Conservation (phyloP, 805 yeast genomes). For the Metschnikowia peoriensis region DNA sequence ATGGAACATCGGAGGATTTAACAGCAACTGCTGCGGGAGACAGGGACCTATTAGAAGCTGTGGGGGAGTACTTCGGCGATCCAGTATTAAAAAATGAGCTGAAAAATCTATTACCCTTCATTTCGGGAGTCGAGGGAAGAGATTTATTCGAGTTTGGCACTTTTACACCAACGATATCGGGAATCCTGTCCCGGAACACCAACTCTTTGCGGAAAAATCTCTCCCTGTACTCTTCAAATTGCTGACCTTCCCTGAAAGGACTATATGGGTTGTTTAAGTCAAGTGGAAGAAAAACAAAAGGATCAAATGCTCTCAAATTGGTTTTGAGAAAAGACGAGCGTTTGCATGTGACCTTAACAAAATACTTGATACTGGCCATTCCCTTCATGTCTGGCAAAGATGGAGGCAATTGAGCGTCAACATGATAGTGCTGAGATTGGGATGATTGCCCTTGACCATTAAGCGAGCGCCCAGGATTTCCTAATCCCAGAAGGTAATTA, state of each 20-base stretch:
- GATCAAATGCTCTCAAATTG: conserved; percentile 47
- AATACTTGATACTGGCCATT: conserved; percentile 47
- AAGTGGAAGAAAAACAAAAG: conserved; percentile 54
- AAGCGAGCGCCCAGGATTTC: not conserved
- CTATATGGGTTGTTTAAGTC: conserved; percentile 31
- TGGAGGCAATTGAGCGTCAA: conserved; percentile 16
- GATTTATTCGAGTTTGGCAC: conserved; percentile 3
- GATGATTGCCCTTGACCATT: not conserved
- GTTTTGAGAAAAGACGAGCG: conserved; percentile 47
- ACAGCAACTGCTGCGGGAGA: not conserved
- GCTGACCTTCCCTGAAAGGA: conserved; percentile 17
- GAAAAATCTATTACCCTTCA: conserved; percentile 9
- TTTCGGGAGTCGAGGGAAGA: conserved; percentile 9
- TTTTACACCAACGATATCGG: conserved; percentile 18
- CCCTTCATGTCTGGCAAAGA: conserved; percentile 14
- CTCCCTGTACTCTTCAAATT: conserved; percentile 34
- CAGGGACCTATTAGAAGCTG: conserved; percentile 1
- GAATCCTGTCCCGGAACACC: conserved; percentile 27
- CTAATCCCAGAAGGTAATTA: conserved; percentile 1
- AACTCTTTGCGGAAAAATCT: conserved; percentile 47
- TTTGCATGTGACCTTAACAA: conserved; percentile 60
- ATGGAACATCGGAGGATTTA: conserved; percentile 30
- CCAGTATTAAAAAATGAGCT: conserved; percentile 10
- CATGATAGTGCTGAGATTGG: conserved; percentile 9
- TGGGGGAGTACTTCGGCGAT: not conserved